A percentile compares a stretch with the other conserved stretches of the same genome.
Conservation (phyloP, 78 protist species). For the Thecamonas trahens region DNA sequence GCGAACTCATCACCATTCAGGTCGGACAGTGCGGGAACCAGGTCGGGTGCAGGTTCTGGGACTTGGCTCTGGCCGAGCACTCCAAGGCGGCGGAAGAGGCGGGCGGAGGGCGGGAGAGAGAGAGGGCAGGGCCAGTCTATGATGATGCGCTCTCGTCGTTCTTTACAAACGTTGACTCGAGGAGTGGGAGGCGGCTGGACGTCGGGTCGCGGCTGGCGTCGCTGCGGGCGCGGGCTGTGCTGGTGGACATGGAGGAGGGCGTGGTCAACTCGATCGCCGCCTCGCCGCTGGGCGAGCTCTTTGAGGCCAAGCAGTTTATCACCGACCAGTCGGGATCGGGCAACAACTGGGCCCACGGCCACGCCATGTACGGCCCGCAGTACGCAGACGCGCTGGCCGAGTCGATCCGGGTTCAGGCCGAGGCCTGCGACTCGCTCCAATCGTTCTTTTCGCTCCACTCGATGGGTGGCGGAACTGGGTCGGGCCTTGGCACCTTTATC, state of each 20-base stretch:
- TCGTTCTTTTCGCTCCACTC: conserved; percentile 55
- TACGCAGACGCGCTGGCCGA: conserved; percentile 18
- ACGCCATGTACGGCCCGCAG: conserved; percentile 41
- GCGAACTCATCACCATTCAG: conserved; percentile 61
- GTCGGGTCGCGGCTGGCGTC: neutral
- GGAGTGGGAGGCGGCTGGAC: neutral
- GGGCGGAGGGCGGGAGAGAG: neutral
- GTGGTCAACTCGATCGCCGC: conserved; percentile 40
- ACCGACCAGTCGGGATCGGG: conserved; percentile 59
- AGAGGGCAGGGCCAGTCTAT: neutral
- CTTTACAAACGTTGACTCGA: conserved; percentile 44
- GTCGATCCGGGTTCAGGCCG: conserved; percentile 20
- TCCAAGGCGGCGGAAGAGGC: no score
- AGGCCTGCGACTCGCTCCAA: conserved; percentile 62
- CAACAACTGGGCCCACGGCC: conserved; percentile 71
- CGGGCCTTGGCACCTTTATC: conserved; percentile 70
- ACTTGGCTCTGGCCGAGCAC: conserved; percentile 64
- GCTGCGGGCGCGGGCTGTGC: conserved; percentile 50
- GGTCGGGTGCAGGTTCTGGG: conserved; percentile 68
- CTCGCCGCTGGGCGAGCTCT: conserved; percentile 48
- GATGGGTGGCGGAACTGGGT: conserved; percentile 82
- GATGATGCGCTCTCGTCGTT: conserved; percentile 50
- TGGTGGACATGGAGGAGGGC: conserved; percentile 82
- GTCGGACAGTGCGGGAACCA: conserved; percentile 90
- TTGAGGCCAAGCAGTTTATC: conserved; percentile 44